These are phyloP conservation scores for Verbena officinalis DNA, from an alignment of 257 asterid species.

Conservation along the genomic window DNA sequence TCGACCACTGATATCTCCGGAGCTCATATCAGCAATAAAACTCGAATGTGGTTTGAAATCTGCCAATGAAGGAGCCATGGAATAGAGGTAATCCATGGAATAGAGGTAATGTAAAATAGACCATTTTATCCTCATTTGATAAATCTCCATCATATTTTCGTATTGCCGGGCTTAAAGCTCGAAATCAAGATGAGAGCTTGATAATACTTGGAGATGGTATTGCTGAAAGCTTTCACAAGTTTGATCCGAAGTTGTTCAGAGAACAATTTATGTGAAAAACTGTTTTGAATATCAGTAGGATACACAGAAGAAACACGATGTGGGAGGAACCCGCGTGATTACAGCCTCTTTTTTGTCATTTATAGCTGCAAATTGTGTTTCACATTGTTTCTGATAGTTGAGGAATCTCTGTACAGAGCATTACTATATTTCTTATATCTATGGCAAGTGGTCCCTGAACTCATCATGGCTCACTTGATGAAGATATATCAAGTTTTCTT, in stretches of 20 bases:
- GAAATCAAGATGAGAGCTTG: background rate
- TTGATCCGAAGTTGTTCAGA: slow-evolving; percentile 1
- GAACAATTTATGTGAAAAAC: slow-evolving; percentile 1
- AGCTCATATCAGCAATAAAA: slow-evolving; percentile 82
- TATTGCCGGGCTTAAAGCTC: slow-evolving; percentile 4
- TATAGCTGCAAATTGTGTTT: background rate
- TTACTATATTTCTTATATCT: background rate
- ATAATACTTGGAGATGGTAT: background rate
- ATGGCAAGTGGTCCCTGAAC: slow-evolving; percentile 4
- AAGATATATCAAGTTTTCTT: too few relatives aligned
- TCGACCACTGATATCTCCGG: slow-evolving; percentile 55
- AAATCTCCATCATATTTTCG: slow-evolving; percentile 17
- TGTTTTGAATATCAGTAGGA: slow-evolving; percentile 2
- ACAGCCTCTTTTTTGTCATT: slow-evolving; percentile 7
- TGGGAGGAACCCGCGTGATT: slow-evolving; percentile 5
- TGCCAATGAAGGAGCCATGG: slow-evolving; percentile 16
- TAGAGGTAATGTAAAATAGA: background rate
- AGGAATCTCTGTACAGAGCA: slow-evolving; percentile 30
- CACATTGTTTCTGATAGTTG: slow-evolving; percentile 16
- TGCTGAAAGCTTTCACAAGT: too few relatives aligned
- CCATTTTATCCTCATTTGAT: slow-evolving; percentile 6
- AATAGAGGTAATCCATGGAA: background rate
- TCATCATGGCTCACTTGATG: background rate
- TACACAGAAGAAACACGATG: background rate
- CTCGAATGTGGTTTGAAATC: slow-evolving; percentile 73